Base-by-base conservation (phyloP, 1,284 basidiomycete genomes). In the Mrakiaceae sp. region DNA sequence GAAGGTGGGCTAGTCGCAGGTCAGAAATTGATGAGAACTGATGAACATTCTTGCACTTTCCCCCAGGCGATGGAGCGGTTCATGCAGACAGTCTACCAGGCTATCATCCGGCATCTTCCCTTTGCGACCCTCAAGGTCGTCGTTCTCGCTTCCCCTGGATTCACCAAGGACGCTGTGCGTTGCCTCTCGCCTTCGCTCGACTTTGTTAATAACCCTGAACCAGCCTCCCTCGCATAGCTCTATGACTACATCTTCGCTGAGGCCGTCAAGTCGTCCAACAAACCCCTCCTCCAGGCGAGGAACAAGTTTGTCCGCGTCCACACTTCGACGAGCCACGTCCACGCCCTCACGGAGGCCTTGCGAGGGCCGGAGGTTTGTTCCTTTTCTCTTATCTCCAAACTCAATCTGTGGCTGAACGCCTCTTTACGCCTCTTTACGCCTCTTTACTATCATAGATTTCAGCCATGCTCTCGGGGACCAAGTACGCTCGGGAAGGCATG, bases 81-180 rank as follows among this genome's bases (percentile, higher is more conserved):
- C 77, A 89, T 93, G 71, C 78, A 81, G n/a, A 83, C 85, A 10
- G 79, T 98, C 3, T 98, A 92, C 74, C 84, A 90, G 46, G 86
- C 91, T 0, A 89, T 98, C 69, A 76, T 93, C 27, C 84, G 94
- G 56, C 88, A 98, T 74, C 88, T 98, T 66, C 90, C 92, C 10
- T 93, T 87, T 71, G 80, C 84, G 40, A 76, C 83, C 44, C 80
- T 98, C 52, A 87, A 87, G 54, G 92, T 90, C 1, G 88, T 99
- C 70, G 90, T 98, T 58, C 87, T 99, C 69, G 96, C 96, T 5
- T 94, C 90, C 68, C 95, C 96, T 5, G 96, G 95, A 0, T 98
- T 96, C 83, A 88, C 94, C 27, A 84, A 88, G 72, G 96, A 99
- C 70, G 81, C 87, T 0, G 88, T 97, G 57, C 64, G 75, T 70